A percentile compares a stretch with the other conserved stretches of the same genome.
Evolutionary conservation across 139 green algal genomes (phyloP).

Genomic region (Diplosphaera chodatii): DNA sequence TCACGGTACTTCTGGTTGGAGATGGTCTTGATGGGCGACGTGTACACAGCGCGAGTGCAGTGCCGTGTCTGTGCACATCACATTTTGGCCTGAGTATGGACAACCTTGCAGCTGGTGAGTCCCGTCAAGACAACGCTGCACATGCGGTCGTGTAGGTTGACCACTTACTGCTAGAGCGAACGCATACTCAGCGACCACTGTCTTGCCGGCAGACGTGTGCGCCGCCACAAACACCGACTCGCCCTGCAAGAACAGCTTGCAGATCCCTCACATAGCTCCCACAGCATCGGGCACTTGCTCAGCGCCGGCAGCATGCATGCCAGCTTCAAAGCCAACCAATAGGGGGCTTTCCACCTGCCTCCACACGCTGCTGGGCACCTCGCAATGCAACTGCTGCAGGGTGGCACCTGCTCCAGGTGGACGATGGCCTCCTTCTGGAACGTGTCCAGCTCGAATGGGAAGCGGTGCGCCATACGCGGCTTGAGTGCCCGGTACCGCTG

Average conservation of each 20-base stretch:
- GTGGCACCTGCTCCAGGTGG: slow-evolving; percentile 68
- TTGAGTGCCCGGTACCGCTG: slow-evolving; percentile 6
- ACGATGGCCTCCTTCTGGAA: slow-evolving; percentile 92
- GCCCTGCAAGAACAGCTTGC: too few species aligned
- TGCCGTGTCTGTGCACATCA: slow-evolving; percentile 50
- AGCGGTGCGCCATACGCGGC: slow-evolving; percentile 35
- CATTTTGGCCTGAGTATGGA: too few species aligned
- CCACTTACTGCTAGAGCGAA: slow-evolving; percentile 58
- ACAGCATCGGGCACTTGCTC: too few species aligned
- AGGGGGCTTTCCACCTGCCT: too few species aligned
- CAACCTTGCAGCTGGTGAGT: too few species aligned
- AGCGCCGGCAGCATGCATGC: too few species aligned
- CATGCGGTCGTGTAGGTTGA: too few species aligned
- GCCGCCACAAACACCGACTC: slow-evolving; percentile 81
- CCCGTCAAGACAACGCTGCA: too few species aligned
- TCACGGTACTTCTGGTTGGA: slow-evolving; percentile 98
- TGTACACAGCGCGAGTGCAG: slow-evolving; percentile 83
- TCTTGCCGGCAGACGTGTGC: slow-evolving; percentile 79
- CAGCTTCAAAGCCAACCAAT: too few species aligned
- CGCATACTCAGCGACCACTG: slow-evolving; percentile 65
- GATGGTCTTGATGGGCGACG: slow-evolving; percentile 97
- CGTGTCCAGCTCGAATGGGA: slow-evolving; percentile 85
- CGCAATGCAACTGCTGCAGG: too few species aligned
- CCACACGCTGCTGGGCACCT: too few species aligned
- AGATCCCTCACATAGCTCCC: too few species aligned